Evolutionary conservation across 768 basidiomycete species (phyloP).

Genomic region (Pleurotus platypus): DNA sequence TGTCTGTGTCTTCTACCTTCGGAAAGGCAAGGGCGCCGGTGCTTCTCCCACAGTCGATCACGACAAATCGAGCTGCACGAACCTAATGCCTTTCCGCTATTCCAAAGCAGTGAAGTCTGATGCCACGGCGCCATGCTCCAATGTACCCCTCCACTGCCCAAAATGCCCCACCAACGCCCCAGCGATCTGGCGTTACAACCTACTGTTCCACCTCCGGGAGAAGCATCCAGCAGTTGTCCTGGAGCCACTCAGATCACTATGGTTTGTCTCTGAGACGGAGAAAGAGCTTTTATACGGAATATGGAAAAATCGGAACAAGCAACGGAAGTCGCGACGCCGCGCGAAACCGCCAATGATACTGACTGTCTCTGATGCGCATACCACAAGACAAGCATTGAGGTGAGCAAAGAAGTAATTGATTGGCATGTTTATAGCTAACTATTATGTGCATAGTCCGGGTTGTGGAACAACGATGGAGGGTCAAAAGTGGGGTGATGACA

Average conservation of each 20-base stretch:
- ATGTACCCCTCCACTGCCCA: constrained; percentile 22
- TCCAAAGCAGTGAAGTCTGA: constrained; percentile 13
- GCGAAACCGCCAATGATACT: too few relatives aligned
- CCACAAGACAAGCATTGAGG: too few relatives aligned
- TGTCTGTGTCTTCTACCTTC: constrained; percentile 16
- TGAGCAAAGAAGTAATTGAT: too few relatives aligned
- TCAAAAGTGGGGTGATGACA: too few relatives aligned
- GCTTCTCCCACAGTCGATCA: constrained; percentile 15
- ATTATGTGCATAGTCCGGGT: too few relatives aligned
- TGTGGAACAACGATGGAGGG: too few relatives aligned
- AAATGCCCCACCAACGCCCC: neutral
- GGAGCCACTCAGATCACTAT: neutral
- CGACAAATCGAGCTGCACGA: constrained; percentile 13
- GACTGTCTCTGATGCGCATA: too few relatives aligned
- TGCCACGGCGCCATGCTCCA: constrained; percentile 16
- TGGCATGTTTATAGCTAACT: too few relatives aligned
- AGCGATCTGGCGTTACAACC: constrained; percentile 6
- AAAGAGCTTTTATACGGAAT: neutral
- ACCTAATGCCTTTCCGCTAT: constrained; percentile 15
- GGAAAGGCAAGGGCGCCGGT: constrained; percentile 17
- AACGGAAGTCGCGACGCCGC: too few relatives aligned
- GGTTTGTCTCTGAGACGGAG: neutral
- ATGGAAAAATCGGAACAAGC: neutral
- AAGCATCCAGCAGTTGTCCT: neutral
- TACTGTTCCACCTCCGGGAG: neutral